Conservation (phyloP, 805 yeast species). For the Sugiyamaella smithiae region DNA sequence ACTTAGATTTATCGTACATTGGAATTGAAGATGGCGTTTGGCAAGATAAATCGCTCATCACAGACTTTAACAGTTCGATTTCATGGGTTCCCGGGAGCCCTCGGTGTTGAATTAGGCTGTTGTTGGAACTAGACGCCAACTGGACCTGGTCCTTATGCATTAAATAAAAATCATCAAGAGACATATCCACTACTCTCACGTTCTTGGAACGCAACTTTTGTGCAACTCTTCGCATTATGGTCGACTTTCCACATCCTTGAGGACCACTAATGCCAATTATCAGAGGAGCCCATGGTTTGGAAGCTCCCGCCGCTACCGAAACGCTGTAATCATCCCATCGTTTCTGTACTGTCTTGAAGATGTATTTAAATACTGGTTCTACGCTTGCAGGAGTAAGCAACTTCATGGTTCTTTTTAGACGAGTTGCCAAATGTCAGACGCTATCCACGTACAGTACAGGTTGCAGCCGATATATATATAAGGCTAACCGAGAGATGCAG, state of each 20-base stretch:
- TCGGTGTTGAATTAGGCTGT: conserved; percentile 65
- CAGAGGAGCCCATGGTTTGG: conserved; percentile 18
- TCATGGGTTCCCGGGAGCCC: conserved; percentile 97
- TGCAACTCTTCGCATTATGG: conserved; percentile 30
- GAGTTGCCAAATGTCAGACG: too few relatives aligned
- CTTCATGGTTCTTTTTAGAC: too few relatives aligned
- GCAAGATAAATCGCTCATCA: conserved; percentile 36
- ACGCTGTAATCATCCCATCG: background rate
- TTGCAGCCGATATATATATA: too few relatives aligned
- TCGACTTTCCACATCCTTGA: conserved; percentile 39
- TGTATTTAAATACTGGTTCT: background rate
- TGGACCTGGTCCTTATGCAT: conserved; percentile 57
- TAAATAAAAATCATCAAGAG: conserved; percentile 85
- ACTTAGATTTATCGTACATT: conserved; percentile 70
- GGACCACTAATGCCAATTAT: conserved; percentile 36
- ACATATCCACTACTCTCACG: conserved; percentile 43
- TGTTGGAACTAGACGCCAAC: conserved; percentile 42
- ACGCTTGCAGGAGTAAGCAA: background rate
- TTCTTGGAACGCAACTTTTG: conserved; percentile 32
- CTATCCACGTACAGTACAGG: too few relatives aligned
- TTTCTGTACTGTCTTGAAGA: too few relatives aligned
- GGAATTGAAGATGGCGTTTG: conserved; percentile 49
- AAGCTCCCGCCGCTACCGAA: background rate
- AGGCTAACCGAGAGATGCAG: too few relatives aligned
- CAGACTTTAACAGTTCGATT: conserved; percentile 39